phyloP scores from a whole-genome alignment of 1,284 basidiomycete genomes.

The Ceratobasidium papillatum region DNA sequence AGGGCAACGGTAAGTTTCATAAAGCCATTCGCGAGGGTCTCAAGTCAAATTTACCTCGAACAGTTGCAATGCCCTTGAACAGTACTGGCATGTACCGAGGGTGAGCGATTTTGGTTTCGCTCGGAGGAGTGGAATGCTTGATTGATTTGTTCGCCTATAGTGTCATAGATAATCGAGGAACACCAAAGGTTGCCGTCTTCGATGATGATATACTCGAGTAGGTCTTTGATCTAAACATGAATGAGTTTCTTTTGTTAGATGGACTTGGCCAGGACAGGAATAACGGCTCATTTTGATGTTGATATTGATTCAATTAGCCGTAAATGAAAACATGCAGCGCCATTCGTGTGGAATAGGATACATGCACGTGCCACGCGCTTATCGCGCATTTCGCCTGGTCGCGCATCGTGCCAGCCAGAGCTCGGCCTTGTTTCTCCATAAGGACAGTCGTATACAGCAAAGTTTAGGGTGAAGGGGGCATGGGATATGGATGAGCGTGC shows the following conservation, averaged over 20 bases:
- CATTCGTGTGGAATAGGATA: too few species aligned
- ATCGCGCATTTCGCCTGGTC: not conserved
- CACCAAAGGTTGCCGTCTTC: slow-evolving; percentile 78
- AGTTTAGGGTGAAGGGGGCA: not conserved
- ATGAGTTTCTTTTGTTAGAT: too few species aligned
- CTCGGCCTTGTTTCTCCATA: not conserved
- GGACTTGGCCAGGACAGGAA: too few species aligned
- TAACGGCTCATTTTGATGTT: too few species aligned
- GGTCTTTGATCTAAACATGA: too few species aligned
- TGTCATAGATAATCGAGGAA: slow-evolving; percentile 69
- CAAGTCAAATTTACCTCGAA: slow-evolving; percentile 8
- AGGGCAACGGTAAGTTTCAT: slow-evolving; percentile 67
- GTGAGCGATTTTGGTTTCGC: not conserved
- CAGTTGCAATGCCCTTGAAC: slow-evolving; percentile 75
- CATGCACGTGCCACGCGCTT: too few species aligned
- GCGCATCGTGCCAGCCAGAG: not conserved
- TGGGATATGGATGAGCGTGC: too few species aligned
- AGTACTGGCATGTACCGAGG: slow-evolving; percentile 84
- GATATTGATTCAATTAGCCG: too few species aligned
- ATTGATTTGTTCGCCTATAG: not conserved
- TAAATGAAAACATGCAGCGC: too few species aligned
- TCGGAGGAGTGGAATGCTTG: not conserved
- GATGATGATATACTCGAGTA: slow-evolving; percentile 62
- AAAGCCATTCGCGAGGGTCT: slow-evolving; percentile 18
- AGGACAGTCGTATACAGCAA: not conserved